Evolutionary conservation across 345 rosid species (phyloP).

Genomic region (Gossypium longicalyx): DNA sequence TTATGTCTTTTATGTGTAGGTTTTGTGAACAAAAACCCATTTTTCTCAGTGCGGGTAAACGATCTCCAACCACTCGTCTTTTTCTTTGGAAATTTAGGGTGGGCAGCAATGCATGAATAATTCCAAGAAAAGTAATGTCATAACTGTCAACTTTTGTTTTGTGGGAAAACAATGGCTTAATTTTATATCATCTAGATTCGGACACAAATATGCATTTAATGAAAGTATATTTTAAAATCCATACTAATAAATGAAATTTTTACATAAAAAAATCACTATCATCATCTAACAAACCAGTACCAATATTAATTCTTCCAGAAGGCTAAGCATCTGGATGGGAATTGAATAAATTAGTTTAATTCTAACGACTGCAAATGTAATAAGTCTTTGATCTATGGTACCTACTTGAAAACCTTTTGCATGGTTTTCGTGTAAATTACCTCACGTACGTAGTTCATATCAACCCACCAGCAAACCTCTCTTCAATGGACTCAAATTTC

Average conservation of each 20-base stretch:
- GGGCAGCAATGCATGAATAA: not conserved
- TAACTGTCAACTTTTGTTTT: not conserved
- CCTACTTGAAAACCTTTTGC: not conserved
- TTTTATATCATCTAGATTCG: no score
- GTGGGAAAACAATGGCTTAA: not conserved
- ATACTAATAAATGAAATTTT: no score
- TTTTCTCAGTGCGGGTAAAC: constrained; percentile 42
- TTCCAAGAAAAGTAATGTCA: not conserved
- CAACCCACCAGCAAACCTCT: constrained; percentile 32
- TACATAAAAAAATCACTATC: no score
- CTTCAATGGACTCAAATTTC: constrained; percentile 28
- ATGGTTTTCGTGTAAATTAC: constrained; percentile 31
- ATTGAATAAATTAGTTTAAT: not conserved
- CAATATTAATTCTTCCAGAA: not conserved
- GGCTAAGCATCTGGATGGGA: not conserved
- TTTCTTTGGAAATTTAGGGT: not conserved
- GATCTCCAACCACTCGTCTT: constrained; percentile 33
- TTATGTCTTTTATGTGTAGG: not conserved
- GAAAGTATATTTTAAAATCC: no score
- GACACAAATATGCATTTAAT: no score
- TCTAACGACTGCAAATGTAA: not conserved
- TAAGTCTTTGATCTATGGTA: not conserved
- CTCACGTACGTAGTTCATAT: constrained; percentile 27
- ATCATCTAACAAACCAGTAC: not conserved
- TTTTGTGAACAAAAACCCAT: constrained; percentile 10